These are phyloP conservation scores for Kwoniella shivajii DNA, from an alignment of 1,284 basidiomycete genomes.

Conservation along the genomic window DNA sequence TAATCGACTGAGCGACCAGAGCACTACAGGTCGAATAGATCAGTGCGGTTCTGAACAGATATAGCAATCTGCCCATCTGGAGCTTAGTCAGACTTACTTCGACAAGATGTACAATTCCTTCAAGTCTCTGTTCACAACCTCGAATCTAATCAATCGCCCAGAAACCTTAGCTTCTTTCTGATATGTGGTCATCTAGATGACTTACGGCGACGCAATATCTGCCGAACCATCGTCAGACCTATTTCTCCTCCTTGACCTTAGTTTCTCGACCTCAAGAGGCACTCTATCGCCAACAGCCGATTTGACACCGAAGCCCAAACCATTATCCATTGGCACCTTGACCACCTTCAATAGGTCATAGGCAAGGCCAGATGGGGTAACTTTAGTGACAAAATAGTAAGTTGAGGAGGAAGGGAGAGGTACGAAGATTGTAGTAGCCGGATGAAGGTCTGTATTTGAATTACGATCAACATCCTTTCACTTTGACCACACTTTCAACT, in stretches of 20 bases:
- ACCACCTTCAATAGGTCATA: conserved; percentile 46
- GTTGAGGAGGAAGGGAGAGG: conserved; percentile 37
- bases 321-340: conserved; percentile 38
- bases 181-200: neutral
- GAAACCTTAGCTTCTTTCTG: too few species aligned
- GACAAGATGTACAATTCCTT: conserved; percentile 45
- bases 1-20: conserved; percentile 82
- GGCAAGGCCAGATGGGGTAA: conserved; percentile 30
- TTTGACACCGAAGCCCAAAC: conserved; percentile 31
- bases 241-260: conserved; percentile 25
- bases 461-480: neutral
- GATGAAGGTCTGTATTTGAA: conserved; percentile 35
- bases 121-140: conserved; percentile 42
- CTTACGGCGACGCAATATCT: neutral
- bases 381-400: conserved; percentile 45
- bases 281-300: conserved; percentile 37
- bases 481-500: neutral
- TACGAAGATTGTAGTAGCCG: conserved; percentile 43
- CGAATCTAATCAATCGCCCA: conserved; percentile 27
- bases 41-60: neutral
- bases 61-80: neutral
- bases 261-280: conserved; percentile 30
- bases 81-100: conserved; percentile 34
- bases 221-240: neutral
- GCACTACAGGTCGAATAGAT: conserved; percentile 62